Evolutionary conservation across 1,284 basidiomycete genomes (phyloP).

Genomic region (Crucibulum parvulum): DNA sequence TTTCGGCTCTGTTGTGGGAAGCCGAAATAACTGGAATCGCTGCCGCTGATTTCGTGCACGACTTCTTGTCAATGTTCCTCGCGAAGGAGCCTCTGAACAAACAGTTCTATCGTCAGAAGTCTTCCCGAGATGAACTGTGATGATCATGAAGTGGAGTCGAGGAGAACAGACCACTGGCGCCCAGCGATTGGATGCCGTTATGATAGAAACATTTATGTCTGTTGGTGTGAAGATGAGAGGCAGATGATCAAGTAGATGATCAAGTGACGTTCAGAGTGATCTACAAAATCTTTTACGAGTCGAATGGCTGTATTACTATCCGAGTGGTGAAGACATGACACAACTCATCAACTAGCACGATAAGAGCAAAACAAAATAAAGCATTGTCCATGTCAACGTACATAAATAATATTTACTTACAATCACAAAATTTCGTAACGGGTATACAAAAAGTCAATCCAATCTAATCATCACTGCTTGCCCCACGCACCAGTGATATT

Average conservation of each 20-base stretch:
- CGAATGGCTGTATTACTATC: too few species aligned
- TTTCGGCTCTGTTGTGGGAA: conserved; percentile 20
- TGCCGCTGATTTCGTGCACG: conserved; percentile 76
- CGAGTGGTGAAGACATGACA: too few species aligned
- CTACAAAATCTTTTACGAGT: too few species aligned
- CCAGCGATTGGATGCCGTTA: too few species aligned
- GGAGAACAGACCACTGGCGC: neutral
- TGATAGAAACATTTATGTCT: too few species aligned
- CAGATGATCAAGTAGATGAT: too few species aligned
- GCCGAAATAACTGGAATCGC: conserved; percentile 77
- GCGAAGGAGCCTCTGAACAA: conserved; percentile 39
- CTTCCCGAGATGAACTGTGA: conserved; percentile 7
- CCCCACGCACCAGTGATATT: conserved; percentile 58
- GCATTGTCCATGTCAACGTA: too few species aligned
- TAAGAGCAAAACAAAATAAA: too few species aligned
- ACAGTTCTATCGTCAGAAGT: conserved; percentile 10
- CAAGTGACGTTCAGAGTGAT: too few species aligned
- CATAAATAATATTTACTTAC: neutral
- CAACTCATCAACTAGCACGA: too few species aligned
- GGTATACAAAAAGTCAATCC: conserved; percentile 7
- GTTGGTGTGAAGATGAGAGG: too few species aligned
- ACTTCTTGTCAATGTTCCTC: conserved; percentile 70
- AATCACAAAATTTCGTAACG: neutral
- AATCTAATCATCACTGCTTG: conserved; percentile 29
- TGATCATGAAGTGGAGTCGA: conserved; percentile 2